Conservation (phyloP, 495 filamentous ascomycete genomes). For the Friedmanniomyces simplex region DNA sequence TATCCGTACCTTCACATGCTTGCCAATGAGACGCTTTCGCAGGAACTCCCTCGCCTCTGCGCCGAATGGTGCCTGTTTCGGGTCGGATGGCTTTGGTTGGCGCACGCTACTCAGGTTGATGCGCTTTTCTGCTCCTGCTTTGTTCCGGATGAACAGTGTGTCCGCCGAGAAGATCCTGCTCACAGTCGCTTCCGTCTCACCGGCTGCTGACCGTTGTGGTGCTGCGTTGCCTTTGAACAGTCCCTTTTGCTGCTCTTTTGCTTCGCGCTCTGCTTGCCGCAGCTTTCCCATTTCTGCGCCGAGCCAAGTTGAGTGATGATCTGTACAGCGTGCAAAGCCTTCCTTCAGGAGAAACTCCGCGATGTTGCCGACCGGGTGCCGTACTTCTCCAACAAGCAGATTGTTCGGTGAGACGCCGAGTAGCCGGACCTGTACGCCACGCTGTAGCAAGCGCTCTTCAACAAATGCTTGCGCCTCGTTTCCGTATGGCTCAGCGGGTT, state of each 20-base stretch:
- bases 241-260: constrained; percentile 63
- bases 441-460: constrained; percentile 73
- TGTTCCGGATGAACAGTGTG: constrained; percentile 73
- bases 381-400: constrained; percentile 39
- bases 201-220: constrained; percentile 43
- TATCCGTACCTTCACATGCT: constrained; percentile 76
- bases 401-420: constrained; percentile 78
- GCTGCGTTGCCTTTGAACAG: constrained; percentile 69
- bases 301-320: constrained; percentile 84
- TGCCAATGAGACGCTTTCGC: constrained; percentile 87
- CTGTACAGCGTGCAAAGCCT: constrained; percentile 82
- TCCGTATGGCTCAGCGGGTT: constrained; percentile 77
- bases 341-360: constrained; percentile 77
- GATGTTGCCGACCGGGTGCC: constrained; percentile 86
- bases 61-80: constrained; percentile 72
- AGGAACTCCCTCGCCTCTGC: constrained; percentile 95
- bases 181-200: constrained; percentile 66
- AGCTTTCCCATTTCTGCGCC: constrained; percentile 75
- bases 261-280: constrained; percentile 76
- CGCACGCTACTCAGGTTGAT: constrained; percentile 87
- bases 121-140: constrained; percentile 74
- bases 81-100: constrained; percentile 74
- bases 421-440: constrained; percentile 67
- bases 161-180: constrained; percentile 80
- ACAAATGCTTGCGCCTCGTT: constrained; percentile 79